Evolutionary conservation across 2,329 filamentous ascomycete genomes (phyloP).

Genomic region (Ramichloridium luteum): DNA sequence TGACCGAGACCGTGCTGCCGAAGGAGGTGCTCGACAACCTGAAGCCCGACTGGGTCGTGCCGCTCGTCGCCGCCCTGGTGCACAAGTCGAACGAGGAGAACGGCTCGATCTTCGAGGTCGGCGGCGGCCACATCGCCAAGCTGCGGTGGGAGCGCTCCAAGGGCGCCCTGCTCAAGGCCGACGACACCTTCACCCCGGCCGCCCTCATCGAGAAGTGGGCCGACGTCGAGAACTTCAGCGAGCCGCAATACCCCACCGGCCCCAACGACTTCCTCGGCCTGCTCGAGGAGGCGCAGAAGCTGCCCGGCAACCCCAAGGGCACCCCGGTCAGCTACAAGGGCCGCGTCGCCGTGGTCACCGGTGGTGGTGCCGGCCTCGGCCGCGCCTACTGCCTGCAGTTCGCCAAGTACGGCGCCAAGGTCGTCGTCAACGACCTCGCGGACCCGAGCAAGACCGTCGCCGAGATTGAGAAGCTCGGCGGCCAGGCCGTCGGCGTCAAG

Average conservation of each 20-base stretch:
- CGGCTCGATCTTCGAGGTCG: conserved; percentile 84
- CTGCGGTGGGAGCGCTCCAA: conserved; percentile 87
- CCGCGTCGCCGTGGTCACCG: conserved; percentile 77
- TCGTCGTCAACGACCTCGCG: conserved; percentile 92
- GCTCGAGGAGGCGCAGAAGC: conserved; percentile 70
- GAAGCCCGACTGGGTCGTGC: conserved; percentile 90
- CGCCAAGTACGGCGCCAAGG: conserved; percentile 66
- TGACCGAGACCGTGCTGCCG: conserved; percentile 92
- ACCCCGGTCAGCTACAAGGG: conserved; percentile 70
- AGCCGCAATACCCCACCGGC: conserved; percentile 70
- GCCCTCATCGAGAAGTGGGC: conserved; percentile 85
- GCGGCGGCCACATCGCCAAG: conserved; percentile 86
- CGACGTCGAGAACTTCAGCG: conserved; percentile 72
- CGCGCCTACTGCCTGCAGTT: conserved; percentile 83
- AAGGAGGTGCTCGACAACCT: conserved; percentile 77
- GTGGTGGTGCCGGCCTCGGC: conserved; percentile 80
- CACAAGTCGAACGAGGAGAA: conserved; percentile 83
- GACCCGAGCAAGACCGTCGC: conserved; percentile 82
- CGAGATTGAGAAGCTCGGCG: conserved; percentile 83
- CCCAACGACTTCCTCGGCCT: conserved; percentile 79
- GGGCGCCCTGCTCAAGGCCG: conserved; percentile 80
- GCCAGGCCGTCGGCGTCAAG: conserved; percentile 85
- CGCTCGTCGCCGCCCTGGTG: conserved; percentile 75
- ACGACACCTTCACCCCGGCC: conserved; percentile 75
- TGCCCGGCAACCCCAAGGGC: conserved; percentile 58